phyloP scores from a whole-genome alignment of 331 rosid genomes.

The Quercus tomentella region DNA sequence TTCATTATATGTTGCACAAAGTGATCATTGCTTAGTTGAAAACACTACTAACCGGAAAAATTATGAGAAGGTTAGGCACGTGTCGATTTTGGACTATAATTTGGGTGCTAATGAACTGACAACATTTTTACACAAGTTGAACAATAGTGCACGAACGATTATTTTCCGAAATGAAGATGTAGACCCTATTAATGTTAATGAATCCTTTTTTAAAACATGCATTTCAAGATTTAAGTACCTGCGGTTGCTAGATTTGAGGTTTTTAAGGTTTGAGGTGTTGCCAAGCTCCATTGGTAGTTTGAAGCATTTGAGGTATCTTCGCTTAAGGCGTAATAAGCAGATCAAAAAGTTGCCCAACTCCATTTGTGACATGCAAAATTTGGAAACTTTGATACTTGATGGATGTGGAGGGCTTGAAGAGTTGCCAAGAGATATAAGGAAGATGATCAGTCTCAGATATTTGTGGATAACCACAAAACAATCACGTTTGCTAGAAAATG shows the following conservation, averaged over 20 bases:
- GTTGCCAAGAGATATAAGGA: background rate
- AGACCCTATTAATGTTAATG: background rate
- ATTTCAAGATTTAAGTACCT: background rate
- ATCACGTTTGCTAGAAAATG: background rate
- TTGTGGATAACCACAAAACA: constrained; percentile 26
- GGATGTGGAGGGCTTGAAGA: constrained; percentile 7
- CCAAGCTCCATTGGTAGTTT: constrained; percentile 15
- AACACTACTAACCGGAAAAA: background rate
- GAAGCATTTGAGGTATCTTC: constrained; percentile 23
- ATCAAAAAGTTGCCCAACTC: background rate
- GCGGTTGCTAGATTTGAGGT: constrained; percentile 15
- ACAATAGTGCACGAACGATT: constrained; percentile 2
- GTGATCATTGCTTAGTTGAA: background rate
- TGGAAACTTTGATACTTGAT: constrained; percentile 18
- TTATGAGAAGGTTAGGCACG: background rate
- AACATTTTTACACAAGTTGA: background rate
- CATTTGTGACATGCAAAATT: constrained; percentile 12
- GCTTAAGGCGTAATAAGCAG: background rate
- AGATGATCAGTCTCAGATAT: constrained; percentile 9
- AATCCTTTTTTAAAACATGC: background rate
- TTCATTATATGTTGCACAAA: background rate
- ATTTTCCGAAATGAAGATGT: background rate
- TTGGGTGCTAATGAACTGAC: background rate
- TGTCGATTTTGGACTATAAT: constrained; percentile 1
- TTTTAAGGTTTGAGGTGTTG: constrained; percentile 1